phyloP scores from a whole-genome alignment of 23 red algal species.

The Gracilaria vermiculophylla region DNA sequence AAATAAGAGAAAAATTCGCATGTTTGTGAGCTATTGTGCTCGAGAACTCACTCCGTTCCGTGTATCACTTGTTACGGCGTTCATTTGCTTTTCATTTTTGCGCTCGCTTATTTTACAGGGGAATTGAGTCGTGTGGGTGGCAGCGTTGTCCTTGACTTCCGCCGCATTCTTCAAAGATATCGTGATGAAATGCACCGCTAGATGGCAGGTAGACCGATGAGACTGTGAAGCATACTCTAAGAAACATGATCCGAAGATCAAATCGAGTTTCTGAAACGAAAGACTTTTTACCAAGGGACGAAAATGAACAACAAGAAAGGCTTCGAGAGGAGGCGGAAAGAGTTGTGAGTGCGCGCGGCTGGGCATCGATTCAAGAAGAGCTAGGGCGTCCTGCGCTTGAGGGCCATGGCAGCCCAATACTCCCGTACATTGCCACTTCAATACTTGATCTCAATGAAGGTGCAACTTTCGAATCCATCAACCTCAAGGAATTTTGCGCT shows the following conservation, averaged over 20 bases:
- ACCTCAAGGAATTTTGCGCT: not conserved
- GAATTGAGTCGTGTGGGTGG: too few relatives aligned
- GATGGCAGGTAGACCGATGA: too few relatives aligned
- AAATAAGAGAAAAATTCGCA: too few relatives aligned
- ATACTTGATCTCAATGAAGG: not conserved
- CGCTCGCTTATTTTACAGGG: too few relatives aligned
- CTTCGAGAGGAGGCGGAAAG: not conserved
- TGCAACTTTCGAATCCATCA: not conserved
- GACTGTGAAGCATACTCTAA: too few relatives aligned
- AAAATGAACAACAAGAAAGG: not conserved
- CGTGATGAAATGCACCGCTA: too few relatives aligned
- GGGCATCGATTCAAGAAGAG: slow-evolving; percentile 14
- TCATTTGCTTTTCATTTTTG: too few relatives aligned
- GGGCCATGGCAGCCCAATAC: not conserved
- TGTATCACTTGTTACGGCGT: too few relatives aligned
- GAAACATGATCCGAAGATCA: not conserved
- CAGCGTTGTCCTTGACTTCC: too few relatives aligned
- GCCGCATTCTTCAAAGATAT: too few relatives aligned
- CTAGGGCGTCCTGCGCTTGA: not conserved
- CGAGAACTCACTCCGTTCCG: too few relatives aligned
- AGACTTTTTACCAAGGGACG: not conserved
- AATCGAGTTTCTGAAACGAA: not conserved
- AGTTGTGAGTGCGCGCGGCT: not conserved
- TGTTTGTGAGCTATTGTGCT: too few relatives aligned
- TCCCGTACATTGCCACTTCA: not conserved